These are phyloP conservation scores for Botrytis aclada DNA, from an alignment of 2,329 filamentous ascomycete genomes.

Conservation along the genomic window DNA sequence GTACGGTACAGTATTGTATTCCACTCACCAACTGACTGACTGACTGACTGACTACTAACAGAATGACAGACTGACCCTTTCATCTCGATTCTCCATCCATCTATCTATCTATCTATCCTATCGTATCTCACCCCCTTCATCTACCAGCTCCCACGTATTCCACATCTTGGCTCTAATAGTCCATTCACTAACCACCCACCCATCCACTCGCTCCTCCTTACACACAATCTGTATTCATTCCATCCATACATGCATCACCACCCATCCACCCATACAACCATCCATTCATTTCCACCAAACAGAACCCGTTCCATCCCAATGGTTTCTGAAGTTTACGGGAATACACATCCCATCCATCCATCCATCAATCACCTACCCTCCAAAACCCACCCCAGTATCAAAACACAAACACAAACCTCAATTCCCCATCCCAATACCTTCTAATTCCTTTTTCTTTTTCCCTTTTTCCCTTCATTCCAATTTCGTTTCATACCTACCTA, in stretches of 20 bases:
- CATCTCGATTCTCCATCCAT: background rate
- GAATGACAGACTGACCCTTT: too few relatives aligned
- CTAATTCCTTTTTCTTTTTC: too few relatives aligned
- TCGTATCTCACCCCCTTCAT: background rate
- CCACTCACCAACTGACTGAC: background rate
- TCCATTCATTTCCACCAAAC: background rate
- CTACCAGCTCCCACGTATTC: constrained; percentile 9
- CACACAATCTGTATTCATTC: background rate
- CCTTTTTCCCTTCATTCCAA: too few relatives aligned
- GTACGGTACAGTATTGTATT: background rate
- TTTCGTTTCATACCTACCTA: too few relatives aligned
- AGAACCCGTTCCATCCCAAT: background rate
- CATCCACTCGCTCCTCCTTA: background rate
- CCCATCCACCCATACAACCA: background rate
- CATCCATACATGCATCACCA: background rate
- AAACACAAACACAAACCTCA: too few relatives aligned
- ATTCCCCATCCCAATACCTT: too few relatives aligned
- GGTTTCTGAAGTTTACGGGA: background rate
- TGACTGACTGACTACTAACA: background rate
- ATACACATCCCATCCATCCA: background rate
- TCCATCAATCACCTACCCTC: too few relatives aligned
- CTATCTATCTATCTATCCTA: background rate
- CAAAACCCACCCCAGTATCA: too few relatives aligned
- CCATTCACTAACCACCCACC: background rate
- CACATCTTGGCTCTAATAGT: background rate